Base-by-base conservation (phyloP, 805 yeast genomes). In the Torulaspora microellipsoides region DNA sequence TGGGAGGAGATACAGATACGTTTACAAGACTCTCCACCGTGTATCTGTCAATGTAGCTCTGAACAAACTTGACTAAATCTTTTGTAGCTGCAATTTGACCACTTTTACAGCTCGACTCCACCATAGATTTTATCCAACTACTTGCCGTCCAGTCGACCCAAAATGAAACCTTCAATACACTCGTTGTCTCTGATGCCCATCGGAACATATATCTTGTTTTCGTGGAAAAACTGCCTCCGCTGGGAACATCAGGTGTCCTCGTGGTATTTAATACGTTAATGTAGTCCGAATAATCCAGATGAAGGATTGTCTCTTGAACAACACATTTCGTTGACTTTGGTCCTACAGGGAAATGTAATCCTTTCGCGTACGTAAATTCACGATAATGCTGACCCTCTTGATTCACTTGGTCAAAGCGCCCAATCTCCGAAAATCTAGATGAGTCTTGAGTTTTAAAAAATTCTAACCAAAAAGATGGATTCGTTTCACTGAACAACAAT, bases 181-280 rank as follows among this genome's bases (percentile, higher is more conserved):
- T 83, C 17, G 68, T 61, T 55, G 83, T 85, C 25, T 71, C 64
- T 8, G 69, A 71, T 0, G 73, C 88, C 98, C 99, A 93, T 2
- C 83, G 72, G 43, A 88, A 65, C 35, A 81, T 69, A 55, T 80
- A 85, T 47, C 85, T 72, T 0, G 96, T 86, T 49, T 79, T 73
- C 1, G 89, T 89, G 27, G 76, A 71, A 62, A 93, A 93, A 0
- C 85, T 75, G 34, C 75, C 75, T 4, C 99, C 99, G 55, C 90
- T 84, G 0, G 99, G 99, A 12, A 93, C 98, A 58, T 88, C 93
- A 0, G 99, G 99, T 0, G 99, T 90, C 32, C 68, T 70, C 0
- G 91, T 79, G 1, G 77, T 70, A 33, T 81, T 78, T 2, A 80
- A 66, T 1, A 88, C 79, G 46, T 79, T 74, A 28, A 87, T 76